These are phyloP conservation scores for Phytophthora parvispora DNA, from an alignment of 352 stramenopile species.

Conservation along the genomic window DNA sequence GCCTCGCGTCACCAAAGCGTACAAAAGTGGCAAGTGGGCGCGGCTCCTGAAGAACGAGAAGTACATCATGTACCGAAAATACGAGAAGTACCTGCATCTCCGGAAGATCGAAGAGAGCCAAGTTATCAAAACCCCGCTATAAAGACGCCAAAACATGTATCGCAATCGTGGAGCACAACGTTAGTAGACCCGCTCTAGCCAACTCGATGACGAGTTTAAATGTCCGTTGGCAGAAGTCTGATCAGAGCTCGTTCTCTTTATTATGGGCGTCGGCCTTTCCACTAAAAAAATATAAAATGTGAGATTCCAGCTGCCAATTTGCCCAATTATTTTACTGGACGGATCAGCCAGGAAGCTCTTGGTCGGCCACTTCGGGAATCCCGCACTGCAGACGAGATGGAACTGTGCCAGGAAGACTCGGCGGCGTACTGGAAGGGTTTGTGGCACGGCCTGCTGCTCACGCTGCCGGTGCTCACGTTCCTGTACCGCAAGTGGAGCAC, in stretches of 20 bases:
- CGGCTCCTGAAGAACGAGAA: neutral
- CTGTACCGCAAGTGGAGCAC: slow-evolving; percentile 60
- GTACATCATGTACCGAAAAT: neutral
- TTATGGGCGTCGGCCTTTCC: neutral
- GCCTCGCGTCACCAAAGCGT: neutral
- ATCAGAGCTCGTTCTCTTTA: too few relatives aligned
- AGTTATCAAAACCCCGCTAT: neutral
- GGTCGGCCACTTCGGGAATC: too few relatives aligned
- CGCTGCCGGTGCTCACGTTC: slow-evolving; percentile 55
- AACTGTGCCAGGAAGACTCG: slow-evolving; percentile 37
- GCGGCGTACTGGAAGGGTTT: slow-evolving; percentile 61
- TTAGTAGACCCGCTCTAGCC: too few relatives aligned
- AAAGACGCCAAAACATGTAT: neutral
- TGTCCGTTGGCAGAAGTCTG: neutral
- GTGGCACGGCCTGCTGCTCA: slow-evolving; percentile 59
- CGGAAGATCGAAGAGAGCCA: neutral
- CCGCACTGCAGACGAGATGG: slow-evolving; percentile 23
- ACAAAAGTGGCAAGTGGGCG: neutral
- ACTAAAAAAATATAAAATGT: neutral
- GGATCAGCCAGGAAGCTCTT: neutral
- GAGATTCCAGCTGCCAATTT: neutral
- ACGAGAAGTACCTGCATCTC: neutral
- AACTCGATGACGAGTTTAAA: neutral
- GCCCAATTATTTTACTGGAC: neutral
- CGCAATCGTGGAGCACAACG: neutral